Evolutionary conservation across 805 yeast genomes (phyloP).

Genomic region (Suhomyces emberorum): DNA sequence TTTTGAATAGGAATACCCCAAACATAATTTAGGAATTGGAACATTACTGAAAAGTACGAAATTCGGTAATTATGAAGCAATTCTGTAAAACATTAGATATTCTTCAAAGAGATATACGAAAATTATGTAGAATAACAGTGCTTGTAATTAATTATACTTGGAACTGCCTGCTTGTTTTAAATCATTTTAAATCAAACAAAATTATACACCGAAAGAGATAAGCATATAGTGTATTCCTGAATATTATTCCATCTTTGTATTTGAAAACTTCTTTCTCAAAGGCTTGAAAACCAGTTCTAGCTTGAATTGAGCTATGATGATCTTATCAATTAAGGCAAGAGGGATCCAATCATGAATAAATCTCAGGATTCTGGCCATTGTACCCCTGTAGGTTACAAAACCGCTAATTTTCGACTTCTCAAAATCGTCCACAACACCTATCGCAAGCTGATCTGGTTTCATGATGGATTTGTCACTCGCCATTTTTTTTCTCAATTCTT

Average conservation of each 20-base stretch:
- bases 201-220: no score
- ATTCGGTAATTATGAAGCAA: no score
- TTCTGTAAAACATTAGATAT: no score
- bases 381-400: constrained; percentile 59
- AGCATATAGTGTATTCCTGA: no score
- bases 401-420: constrained; percentile 31
- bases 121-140: no score
- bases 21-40: no score
- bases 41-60: no score
- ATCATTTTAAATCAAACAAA: no score
- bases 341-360: constrained; percentile 36
- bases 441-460: constrained; percentile 56
- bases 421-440: constrained; percentile 48
- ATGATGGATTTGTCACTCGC: constrained; percentile 60
- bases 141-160: no score
- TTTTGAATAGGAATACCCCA: no score
- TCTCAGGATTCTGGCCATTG: constrained; percentile 34
- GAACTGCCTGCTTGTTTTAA: no score
- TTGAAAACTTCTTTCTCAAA: constrained; percentile 20
- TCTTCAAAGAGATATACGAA: no score
- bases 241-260: constrained; percentile 4
- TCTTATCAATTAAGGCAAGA: constrained; percentile 42
- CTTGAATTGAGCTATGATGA: constrained; percentile 35
- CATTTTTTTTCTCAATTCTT: constrained; percentile 54
- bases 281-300: constrained; percentile 23